These are phyloP conservation scores for Lentinula sp. DNA, from an alignment of 768 basidiomycete species.

Conservation along the genomic window DNA sequence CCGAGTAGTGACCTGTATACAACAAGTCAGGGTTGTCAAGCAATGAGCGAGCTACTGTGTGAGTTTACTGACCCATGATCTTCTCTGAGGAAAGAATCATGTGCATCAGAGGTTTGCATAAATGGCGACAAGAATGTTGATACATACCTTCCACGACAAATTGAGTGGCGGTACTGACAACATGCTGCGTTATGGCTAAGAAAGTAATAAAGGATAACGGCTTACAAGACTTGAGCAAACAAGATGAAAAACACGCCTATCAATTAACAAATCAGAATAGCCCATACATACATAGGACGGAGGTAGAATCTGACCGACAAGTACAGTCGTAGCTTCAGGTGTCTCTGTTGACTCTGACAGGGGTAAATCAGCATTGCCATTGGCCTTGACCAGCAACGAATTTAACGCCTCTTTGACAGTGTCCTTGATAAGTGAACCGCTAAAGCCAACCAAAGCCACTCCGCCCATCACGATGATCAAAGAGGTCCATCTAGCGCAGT, in stretches of 20 bases:
- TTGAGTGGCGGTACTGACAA: conserved; percentile 74
- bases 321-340: conserved; percentile 61
- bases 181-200: not conserved
- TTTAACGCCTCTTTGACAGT: conserved; percentile 43
- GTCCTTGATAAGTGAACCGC: conserved; percentile 84
- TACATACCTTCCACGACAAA: conserved; percentile 77
- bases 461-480: conserved; percentile 85
- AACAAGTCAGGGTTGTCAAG: not conserved
- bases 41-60: not conserved
- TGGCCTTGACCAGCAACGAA: conserved; percentile 18
- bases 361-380: conserved; percentile 26
- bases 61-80: conserved; percentile 60
- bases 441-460: conserved; percentile 79
- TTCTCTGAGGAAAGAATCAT: conserved; percentile 48
- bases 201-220: conserved; percentile 12
- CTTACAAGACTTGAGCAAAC: conserved; percentile 93
- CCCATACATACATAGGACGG: conserved; percentile 12
- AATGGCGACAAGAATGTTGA: not conserved
- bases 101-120: not conserved
- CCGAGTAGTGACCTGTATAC: conserved; percentile 55
- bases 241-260: conserved; percentile 86
- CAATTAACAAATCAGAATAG: conserved; percentile 7
- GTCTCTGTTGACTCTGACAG: conserved; percentile 43
- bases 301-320: conserved; percentile 51
- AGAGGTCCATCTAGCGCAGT: conserved; percentile 69